phyloP scores from a whole-genome alignment of 2,329 filamentous ascomycete genomes.

The Lecanosticta acicola region DNA sequence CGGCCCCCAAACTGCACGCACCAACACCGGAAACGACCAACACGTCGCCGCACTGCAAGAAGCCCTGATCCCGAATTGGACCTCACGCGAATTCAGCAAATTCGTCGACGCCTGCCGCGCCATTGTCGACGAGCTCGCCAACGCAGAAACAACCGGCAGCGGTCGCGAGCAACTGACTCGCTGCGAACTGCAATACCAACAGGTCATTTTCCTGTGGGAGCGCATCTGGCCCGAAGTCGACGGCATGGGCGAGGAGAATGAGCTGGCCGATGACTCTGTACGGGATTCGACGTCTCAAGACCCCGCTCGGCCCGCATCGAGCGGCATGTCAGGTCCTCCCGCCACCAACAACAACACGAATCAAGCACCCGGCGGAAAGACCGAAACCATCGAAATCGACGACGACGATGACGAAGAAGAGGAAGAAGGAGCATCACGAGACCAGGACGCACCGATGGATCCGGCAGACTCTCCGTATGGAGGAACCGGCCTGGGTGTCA shows the following conservation, averaged over 20 bases:
- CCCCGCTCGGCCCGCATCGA: not conserved
- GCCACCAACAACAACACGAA: conserved; percentile 8
- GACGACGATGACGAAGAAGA: conserved; percentile 19
- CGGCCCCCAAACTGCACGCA: conserved; percentile 6
- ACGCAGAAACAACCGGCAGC: conserved; percentile 42
- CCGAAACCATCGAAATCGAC: conserved; percentile 13
- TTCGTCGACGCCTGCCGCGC: conserved; percentile 46
- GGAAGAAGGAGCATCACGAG: conserved; percentile 1
- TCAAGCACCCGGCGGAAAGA: conserved; percentile 3
- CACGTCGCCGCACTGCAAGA: conserved; percentile 47
- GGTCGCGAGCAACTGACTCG: conserved; percentile 44
- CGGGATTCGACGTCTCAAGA: not conserved
- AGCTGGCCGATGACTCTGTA: conserved; percentile 20
- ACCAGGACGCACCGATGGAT: conserved; percentile 12
- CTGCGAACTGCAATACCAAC: conserved; percentile 45
- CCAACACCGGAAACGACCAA: conserved; percentile 28
- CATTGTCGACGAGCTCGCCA: conserved; percentile 47
- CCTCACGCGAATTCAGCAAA: conserved; percentile 45
- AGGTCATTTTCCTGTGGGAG: conserved; percentile 45
- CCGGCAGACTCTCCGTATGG: conserved; percentile 15
- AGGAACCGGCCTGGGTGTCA: conserved; percentile 18
- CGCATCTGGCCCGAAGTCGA: conserved; percentile 47
- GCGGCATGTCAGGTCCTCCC: conserved; percentile 9
- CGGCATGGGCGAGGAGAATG: conserved; percentile 45
- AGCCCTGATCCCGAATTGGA: conserved; percentile 48